Percentiles rank a stretch among this genome's conserved stretches.
These are phyloP conservation scores for Graphilbum sp. DNA, from an alignment of 2,329 filamentous ascomycete genomes.

Conservation along the genomic window DNA sequence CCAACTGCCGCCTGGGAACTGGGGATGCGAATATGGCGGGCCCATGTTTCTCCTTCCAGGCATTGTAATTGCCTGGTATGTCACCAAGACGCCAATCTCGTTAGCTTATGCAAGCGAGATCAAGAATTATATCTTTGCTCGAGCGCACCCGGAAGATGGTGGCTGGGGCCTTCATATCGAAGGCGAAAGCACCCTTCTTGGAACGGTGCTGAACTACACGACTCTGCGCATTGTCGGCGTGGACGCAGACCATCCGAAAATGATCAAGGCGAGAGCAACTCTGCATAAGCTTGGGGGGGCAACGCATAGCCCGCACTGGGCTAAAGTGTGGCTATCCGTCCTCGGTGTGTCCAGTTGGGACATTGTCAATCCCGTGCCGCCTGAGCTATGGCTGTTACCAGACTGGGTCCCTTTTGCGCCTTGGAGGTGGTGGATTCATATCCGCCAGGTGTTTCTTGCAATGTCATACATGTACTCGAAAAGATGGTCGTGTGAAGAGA, in stretches of 20 bases:
- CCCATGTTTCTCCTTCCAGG: slow-evolving; percentile 92
- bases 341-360: slow-evolving; percentile 78
- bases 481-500: slow-evolving; percentile 61
- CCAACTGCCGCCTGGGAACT: slow-evolving; percentile 78
- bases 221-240: slow-evolving; percentile 67
- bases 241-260: slow-evolving; percentile 63
- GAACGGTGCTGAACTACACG: slow-evolving; percentile 78
- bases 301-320: slow-evolving; percentile 76
- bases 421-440: slow-evolving; percentile 97
- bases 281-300: slow-evolving; percentile 79
- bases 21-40: slow-evolving; percentile 95
- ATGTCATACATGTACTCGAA: slow-evolving; percentile 87
- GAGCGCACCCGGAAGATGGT: slow-evolving; percentile 75
- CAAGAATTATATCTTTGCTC: slow-evolving; percentile 77
- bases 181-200: slow-evolving; percentile 81
- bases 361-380: slow-evolving; percentile 83
- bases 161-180: slow-evolving; percentile 96
- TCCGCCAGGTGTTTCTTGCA: slow-evolving; percentile 85
- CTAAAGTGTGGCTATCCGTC: slow-evolving; percentile 87
- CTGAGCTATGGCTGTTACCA: slow-evolving; percentile 83
- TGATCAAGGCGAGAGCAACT: slow-evolving; percentile 69
- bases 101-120: slow-evolving; percentile 72
- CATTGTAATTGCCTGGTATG: slow-evolving; percentile 72
- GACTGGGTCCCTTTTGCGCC: slow-evolving; percentile 83
- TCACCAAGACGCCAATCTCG: slow-evolving; percentile 74